Percentiles rank a stretch among this genome's conserved stretches.
Conservation (phyloP, 352 stramenopile species). For the Hyaloperonospora arabidopsidis region DNA sequence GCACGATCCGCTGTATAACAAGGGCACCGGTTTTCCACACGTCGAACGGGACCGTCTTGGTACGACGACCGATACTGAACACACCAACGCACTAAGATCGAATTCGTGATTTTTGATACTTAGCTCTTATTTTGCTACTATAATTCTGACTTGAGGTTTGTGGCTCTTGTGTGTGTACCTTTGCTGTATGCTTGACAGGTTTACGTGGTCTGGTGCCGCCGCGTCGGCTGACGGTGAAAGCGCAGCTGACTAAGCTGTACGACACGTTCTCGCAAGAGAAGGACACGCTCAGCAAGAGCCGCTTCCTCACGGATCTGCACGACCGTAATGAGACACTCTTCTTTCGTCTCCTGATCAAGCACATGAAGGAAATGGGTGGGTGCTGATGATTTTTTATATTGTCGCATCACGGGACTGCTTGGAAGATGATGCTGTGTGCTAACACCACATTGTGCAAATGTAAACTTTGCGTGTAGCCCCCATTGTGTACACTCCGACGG, state of each 20-base stretch:
- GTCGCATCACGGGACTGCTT: not conserved
- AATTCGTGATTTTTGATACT: not conserved
- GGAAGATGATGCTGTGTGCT: not conserved
- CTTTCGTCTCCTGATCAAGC: conserved; percentile 87
- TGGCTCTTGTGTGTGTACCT: not conserved
- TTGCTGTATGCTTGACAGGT: conserved; percentile 23
- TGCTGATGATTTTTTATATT: conserved; percentile 5
- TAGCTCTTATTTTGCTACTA: conserved; percentile 1
- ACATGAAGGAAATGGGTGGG: conserved; percentile 89
- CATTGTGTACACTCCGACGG: conserved; percentile 96
- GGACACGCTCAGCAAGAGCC: conserved; percentile 87
- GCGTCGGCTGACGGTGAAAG: conserved; percentile 56
- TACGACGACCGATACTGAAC: conserved; percentile 14
- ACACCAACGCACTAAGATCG: not conserved
- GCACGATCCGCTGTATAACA: conserved; percentile 85
- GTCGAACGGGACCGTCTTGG: conserved; percentile 77
- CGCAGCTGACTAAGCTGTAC: conserved; percentile 73
- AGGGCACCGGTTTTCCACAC: conserved; percentile 80
- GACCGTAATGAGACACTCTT: conserved; percentile 95
- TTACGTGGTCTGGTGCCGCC: conserved; percentile 80
- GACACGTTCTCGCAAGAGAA: conserved; percentile 54
- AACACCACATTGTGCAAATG: conserved; percentile 20
- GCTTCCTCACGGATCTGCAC: conserved; percentile 91
- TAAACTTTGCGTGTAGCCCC: conserved; percentile 50
- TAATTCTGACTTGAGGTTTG: not conserved